Conservation (phyloP, 192 early-diverging fungal genomes). For the Dimargaris verticillata region DNA sequence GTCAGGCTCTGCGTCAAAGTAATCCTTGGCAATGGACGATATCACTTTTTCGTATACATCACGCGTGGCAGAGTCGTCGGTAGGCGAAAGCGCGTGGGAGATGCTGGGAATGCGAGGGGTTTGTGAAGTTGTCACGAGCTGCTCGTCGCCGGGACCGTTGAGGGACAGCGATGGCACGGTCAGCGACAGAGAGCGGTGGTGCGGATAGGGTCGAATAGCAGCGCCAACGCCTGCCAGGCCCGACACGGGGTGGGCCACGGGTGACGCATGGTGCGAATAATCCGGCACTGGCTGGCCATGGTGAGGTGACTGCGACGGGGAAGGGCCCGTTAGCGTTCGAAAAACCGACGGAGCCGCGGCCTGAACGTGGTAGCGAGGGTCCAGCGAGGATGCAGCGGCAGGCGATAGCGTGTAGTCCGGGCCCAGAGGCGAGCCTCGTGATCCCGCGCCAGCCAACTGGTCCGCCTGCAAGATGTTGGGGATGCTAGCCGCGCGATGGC, state of each 20-base stretch:
- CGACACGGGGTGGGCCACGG: background rate
- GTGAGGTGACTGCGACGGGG: background rate
- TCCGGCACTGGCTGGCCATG: background rate
- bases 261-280: background rate
- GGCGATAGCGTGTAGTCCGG: no score
- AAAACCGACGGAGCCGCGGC: background rate
- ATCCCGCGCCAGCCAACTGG: background rate
- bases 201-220: background rate
- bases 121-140: background rate
- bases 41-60: slow-evolving; percentile 3
- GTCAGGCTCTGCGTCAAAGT: background rate
- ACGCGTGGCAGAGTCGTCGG: slow-evolving; percentile 4
- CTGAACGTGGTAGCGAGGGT: background rate
- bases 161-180: background rate
- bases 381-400: background rate
- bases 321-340: no score
- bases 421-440: background rate
- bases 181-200: slow-evolving; percentile 6
- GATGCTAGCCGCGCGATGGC: slow-evolving; percentile 8
- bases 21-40: background rate
- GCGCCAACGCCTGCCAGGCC: background rate
- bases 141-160: background rate
- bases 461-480: slow-evolving; percentile 6
- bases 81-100: background rate
- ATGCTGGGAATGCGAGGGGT: background rate